Evolutionary conservation across 2,329 filamentous ascomycete genomes (phyloP).

Genomic region (Phialophora verrucosa): DNA sequence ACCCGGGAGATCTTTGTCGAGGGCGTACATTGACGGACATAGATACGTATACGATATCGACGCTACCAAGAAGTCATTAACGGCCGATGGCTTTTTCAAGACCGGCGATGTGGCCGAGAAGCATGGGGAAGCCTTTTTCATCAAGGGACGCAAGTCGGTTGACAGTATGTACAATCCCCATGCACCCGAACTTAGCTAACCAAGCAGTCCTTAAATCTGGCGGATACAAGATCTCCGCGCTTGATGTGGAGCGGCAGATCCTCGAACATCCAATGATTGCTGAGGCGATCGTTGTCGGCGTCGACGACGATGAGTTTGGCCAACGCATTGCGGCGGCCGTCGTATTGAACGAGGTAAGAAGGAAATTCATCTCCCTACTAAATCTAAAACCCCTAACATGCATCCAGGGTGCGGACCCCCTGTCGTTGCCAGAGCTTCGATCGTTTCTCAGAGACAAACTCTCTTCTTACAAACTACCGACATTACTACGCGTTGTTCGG

Average conservation of each 20-base stretch:
- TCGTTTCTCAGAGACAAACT: constrained; percentile 50
- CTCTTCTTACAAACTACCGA: constrained; percentile 56
- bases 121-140: constrained; percentile 47
- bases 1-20: neutral
- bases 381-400: neutral
- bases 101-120: constrained; percentile 45
- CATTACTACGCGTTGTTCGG: constrained; percentile 50
- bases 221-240: constrained; percentile 56
- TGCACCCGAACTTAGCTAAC: neutral
- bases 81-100: constrained; percentile 47
- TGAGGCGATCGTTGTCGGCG: constrained; percentile 57
- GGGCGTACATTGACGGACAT: neutral
- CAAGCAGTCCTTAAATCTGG: constrained; percentile 26
- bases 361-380: neutral
- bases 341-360: constrained; percentile 23
- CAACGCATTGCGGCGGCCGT: constrained; percentile 54
- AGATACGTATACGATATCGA: constrained; percentile 45
- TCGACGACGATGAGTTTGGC: constrained; percentile 55
- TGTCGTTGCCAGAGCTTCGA: constrained; percentile 42
- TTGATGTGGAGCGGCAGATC: constrained; percentile 57
- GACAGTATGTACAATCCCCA: constrained; percentile 50
- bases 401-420: neutral
- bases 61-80: constrained; percentile 31
- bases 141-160: constrained; percentile 52
- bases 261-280: constrained; percentile 51